These are phyloP conservation scores for Podospora sp. DNA, from an alignment of 495 filamentous ascomycete genomes.

Conservation along the genomic window DNA sequence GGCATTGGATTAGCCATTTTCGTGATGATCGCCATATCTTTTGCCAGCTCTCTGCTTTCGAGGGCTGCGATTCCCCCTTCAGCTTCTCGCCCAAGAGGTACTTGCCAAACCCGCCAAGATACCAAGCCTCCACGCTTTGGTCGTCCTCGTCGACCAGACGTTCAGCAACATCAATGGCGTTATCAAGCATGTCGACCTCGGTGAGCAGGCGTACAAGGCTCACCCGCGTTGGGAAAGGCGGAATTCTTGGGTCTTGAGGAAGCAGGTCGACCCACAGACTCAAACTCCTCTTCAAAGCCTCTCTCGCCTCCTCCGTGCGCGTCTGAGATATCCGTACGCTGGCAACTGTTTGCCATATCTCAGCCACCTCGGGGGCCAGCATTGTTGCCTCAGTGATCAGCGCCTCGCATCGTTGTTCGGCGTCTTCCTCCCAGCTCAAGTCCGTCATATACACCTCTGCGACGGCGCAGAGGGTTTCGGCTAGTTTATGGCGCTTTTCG, in stretches of 20 bases:
- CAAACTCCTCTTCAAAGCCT: constrained; percentile 75
- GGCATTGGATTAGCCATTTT: constrained; percentile 62
- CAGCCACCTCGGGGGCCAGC: constrained; percentile 70
- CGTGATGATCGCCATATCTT: constrained; percentile 58
- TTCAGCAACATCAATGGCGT: constrained; percentile 83
- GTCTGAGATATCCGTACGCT: constrained; percentile 89
- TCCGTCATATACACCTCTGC: constrained; percentile 99
- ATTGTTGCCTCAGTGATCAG: constrained; percentile 85
- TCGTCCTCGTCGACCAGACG: constrained; percentile 85
- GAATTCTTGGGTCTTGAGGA: constrained; percentile 65
- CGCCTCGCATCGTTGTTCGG: constrained; percentile 79
- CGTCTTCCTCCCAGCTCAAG: constrained; percentile 86
- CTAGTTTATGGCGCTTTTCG: constrained; percentile 77
- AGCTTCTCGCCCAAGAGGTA: constrained; percentile 75
- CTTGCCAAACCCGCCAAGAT: constrained; percentile 90
- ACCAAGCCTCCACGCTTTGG: constrained; percentile 92
- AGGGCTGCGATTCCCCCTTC: constrained; percentile 35
- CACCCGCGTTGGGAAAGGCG: constrained; percentile 81
- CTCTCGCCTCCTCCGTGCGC: constrained; percentile 72
- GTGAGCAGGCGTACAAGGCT: constrained; percentile 83
- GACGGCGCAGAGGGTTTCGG: constrained; percentile 84
- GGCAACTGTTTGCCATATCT: constrained; percentile 90
- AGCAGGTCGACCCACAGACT: constrained; percentile 75
- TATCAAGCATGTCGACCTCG: constrained; percentile 82
- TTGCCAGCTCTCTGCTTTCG: constrained; percentile 48